Conservation (phyloP, 129 eudicot species). For the Smallanthus sonchifolius region DNA sequence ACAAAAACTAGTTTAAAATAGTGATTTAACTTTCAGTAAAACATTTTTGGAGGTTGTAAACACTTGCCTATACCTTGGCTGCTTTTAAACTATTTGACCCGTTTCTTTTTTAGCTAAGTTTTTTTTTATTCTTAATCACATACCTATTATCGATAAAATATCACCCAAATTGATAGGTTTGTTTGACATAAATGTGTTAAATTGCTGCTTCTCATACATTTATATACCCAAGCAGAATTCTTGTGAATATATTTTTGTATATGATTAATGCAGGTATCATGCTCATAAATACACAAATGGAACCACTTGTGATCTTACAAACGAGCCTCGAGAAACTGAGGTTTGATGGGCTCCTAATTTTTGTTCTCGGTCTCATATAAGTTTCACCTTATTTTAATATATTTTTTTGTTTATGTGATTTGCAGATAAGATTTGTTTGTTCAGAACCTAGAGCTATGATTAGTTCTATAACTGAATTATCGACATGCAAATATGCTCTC, state of each 20-base stretch:
- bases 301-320: constrained; percentile 85
- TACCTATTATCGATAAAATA: not conserved
- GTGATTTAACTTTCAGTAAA: too few relatives aligned
- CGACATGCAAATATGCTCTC: constrained; percentile 97
- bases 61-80: too few relatives aligned
- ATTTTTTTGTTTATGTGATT: not conserved
- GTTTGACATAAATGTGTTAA: not conserved
- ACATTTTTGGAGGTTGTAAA: too few relatives aligned
- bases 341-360: constrained; percentile 26
- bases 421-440: constrained; percentile 93
- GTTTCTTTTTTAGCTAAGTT: not conserved
- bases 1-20: too few relatives aligned
- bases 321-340: constrained; percentile 91
- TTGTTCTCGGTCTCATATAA: not conserved
- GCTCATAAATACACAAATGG: constrained; percentile 89
- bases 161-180: not conserved
- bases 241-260: not conserved
- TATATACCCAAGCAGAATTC: not conserved
- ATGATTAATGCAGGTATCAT: constrained; percentile 63
- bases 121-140: not conserved
- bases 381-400: not conserved
- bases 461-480: constrained; percentile 81
- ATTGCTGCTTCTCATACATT: not conserved
- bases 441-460: constrained; percentile 94
- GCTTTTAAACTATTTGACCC: too few relatives aligned